Base-by-base conservation (phyloP, 164 flowering plant genomes). In the Cinnamomum chago region DNA sequence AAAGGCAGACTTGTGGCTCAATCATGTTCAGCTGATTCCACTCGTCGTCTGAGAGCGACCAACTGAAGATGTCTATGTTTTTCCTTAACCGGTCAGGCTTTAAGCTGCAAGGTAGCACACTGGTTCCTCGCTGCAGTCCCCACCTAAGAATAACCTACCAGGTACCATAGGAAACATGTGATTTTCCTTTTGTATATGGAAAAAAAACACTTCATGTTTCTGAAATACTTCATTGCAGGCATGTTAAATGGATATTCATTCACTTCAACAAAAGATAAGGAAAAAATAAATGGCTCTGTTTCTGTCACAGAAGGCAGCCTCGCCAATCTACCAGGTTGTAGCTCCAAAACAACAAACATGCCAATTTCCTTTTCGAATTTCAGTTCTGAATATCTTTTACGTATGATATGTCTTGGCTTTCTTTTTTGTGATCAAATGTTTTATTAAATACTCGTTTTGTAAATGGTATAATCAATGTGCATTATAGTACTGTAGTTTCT, bases 101-200 rank as follows among this genome's bases (percentile, higher is more conserved):
- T 73, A 88, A 70, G 76, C 94, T 90, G 70, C 90, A 88, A 14
- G 94, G 91, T 23, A 88, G 88, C 15, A 88, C 92, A 77, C 92
- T 84, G 51, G 89, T 88, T 72, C 93, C 93, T 80, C 91, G 82
- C 75, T 88, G 91, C 62, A 90, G 75, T 72, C 93, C 93, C 93
- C 93, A 90, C 18, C 88, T 84, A 72, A 90, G 76, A 83, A 88
- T 84, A 25, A 87, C 83, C 91, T 90, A 50, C 68, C 76, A 50
- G 2, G 14, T 17, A 73, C 5, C 22, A 75, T 68, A 69, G n/a
- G 30, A 17, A 22, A 70, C 3, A 17, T 11, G 23, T 10, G n/a
- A 40, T 68, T 27, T 40, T 67, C 50, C 50, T n/a, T 27, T 28
- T 67, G 70, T 30, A 15, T 18, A 33, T 0, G 22, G 35, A 3